Evolutionary conservation across 1,284 basidiomycete genomes (phyloP).

Genomic region (Sanghuangporus sanghuang): DNA sequence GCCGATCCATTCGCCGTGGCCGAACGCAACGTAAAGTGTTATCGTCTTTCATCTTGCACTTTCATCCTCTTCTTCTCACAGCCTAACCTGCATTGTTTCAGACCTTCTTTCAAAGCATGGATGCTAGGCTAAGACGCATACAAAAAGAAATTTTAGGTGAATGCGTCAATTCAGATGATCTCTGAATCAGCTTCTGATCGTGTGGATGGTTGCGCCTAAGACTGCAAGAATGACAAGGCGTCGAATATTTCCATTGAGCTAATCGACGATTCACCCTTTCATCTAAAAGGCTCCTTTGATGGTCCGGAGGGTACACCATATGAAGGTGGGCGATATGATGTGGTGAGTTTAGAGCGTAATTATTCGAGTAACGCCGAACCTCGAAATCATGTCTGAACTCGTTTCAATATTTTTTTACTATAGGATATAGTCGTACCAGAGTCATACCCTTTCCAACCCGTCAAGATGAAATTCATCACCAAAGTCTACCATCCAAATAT

Average conservation of each 20-base stretch:
- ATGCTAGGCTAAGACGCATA: conserved; percentile 83
- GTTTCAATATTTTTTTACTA: background rate
- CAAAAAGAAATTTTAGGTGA: conserved; percentile 89
- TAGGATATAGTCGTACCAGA: conserved; percentile 96
- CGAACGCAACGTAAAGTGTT: no score
- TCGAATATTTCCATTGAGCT: conserved; percentile 83
- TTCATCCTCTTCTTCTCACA: background rate
- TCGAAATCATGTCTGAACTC: background rate
- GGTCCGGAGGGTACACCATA: conserved; percentile 94
- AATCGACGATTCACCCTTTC: conserved; percentile 83
- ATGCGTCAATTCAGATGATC: conserved; percentile 20
- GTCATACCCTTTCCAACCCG: conserved; percentile 93
- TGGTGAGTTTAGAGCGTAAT: conserved; percentile 52
- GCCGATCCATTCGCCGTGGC: no score
- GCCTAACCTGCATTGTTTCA: background rate
- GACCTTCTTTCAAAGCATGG: conserved; percentile 40
- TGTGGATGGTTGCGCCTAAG: conserved; percentile 33
- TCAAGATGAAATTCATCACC: conserved; percentile 98
- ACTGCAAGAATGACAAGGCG: conserved; percentile 91
- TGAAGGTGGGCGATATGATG: conserved; percentile 88
- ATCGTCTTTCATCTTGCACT: background rate
- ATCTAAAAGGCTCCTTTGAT: conserved; percentile 86
- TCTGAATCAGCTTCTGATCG: background rate
- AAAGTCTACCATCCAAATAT: conserved; percentile 98
- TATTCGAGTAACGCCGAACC: background rate